Evolutionary conservation across 2,329 filamentous ascomycete species (phyloP), one percentile per base, ranked within the genome.

Genomic region (Myriosclerotinia scirpicola): DNA sequence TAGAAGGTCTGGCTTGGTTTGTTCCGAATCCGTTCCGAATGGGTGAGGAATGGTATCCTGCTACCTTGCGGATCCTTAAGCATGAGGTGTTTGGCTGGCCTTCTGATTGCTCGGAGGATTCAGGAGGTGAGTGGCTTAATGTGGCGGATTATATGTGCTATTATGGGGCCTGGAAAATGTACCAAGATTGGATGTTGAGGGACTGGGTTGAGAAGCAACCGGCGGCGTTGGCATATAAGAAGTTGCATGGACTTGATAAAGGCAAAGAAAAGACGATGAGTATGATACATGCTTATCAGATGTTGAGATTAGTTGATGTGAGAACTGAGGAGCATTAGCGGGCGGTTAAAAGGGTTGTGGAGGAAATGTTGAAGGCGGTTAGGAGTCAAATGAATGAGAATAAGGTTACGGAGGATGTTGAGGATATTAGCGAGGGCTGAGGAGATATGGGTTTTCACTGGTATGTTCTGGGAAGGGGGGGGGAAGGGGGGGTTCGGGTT

Each of bases 191-290:
- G 42, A 36, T 59, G 56, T 22, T 48, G 12, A 59, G 56, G n/a
- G 20, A 59, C 5, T 59, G 56, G 56, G 56, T 59, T 5, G 56
- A 59, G 20, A 30, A n/a, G 14, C 56, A 59, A 11, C 56, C 56
- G 5, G 42, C 20, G n/a, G 56, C 42, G 5, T 9, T 48, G 12
- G 20, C 14, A 11, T 59, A 59, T 5, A 59, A 59, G 26, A 48
- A 34, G 30, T 22, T 46, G 1, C 42, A 46, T 15, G 40, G 26
- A 3, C 20, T 59, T 44, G 26, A 17, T 5, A 17, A 48, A 9
- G 26, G 26, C 1, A 11, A 22, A 15, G 20, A 46, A 1, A 36
- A 46, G 6, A 8, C 1, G 11, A 34, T 8, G 7, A 34, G 55
- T 8, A 46, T 59, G 55, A 59, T 5, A 3, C 40, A 59, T 34